phyloP scores from a whole-genome alignment of 257 asterid species.

The Solanum okadae region DNA sequence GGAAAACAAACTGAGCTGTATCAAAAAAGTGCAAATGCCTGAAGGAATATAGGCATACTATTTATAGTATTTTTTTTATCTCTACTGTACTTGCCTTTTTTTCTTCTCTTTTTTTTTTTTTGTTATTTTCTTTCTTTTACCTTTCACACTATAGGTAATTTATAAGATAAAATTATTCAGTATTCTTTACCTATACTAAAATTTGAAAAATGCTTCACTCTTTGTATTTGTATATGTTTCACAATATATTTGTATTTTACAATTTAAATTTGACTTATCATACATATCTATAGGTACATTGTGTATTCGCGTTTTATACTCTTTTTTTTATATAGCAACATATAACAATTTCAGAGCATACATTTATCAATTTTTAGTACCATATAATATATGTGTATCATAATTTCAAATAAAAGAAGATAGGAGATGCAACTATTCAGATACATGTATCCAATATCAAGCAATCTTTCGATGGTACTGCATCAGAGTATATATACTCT shows the following conservation, averaged over 20 bases:
- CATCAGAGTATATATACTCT: too few relatives aligned
- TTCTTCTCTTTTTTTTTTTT: too few relatives aligned
- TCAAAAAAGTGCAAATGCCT: not conserved
- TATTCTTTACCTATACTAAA: not conserved
- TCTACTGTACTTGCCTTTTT: too few relatives aligned
- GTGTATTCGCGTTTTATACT: too few relatives aligned
- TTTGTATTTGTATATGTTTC: too few relatives aligned
- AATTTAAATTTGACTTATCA: not conserved
- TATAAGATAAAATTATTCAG: not conserved
- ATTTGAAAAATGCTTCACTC: not conserved
- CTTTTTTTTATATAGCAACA: too few relatives aligned
- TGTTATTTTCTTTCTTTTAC: not conserved
- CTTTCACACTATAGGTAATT: too few relatives aligned
- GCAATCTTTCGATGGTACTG: not conserved
- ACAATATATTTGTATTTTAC: not conserved
- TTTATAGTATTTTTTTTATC: too few relatives aligned
- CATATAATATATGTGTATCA: not conserved
- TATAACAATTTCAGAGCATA: not conserved
- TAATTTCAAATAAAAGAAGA: not conserved
- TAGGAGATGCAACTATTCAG: not conserved
- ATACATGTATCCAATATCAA: not conserved
- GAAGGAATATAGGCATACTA: not conserved
- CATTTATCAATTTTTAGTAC: not conserved
- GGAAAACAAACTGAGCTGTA: not conserved
- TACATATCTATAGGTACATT: too few relatives aligned